Conservation (phyloP, 805 yeast species). For the Wickerhamiella parazyma region DNA sequence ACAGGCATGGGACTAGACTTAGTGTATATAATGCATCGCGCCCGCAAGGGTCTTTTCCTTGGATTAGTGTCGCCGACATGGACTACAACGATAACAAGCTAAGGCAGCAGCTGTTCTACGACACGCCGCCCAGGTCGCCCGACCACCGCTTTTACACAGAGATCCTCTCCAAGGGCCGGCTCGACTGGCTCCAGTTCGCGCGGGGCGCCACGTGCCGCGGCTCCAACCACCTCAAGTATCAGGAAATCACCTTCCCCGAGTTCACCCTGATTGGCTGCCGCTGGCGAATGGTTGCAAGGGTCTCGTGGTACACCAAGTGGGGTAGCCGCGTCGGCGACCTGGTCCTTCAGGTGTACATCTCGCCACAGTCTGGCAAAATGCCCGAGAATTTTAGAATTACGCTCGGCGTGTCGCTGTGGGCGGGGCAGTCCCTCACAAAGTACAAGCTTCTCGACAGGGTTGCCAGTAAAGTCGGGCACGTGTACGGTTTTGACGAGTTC, state of each 20-base stretch:
- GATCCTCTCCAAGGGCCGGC: constrained; percentile 1
- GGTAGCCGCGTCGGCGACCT: not conserved
- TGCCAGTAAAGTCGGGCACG: not conserved
- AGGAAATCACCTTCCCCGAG: not conserved
- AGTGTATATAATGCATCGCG: not conserved
- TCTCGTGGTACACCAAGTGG: not conserved
- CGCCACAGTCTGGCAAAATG: not conserved
- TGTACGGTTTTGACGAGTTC: not conserved
- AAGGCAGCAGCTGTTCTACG: not conserved
- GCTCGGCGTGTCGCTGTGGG: not conserved
- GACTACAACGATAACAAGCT: not conserved
- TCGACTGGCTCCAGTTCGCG: constrained; percentile 1
- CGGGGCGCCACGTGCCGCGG: not conserved
- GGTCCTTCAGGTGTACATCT: not conserved
- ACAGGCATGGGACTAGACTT: not conserved
- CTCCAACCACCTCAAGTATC: not conserved
- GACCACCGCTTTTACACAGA: constrained; percentile 3
- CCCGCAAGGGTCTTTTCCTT: not conserved
- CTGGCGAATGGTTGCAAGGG: not conserved
- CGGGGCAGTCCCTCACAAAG: not conserved
- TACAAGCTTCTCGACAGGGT: not conserved
- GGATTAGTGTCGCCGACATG: not conserved
- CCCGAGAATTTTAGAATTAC: not conserved
- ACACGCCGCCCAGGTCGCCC: not conserved
- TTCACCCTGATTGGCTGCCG: not conserved